Percentiles rank a stretch among this genome's conserved stretches.
These are phyloP conservation scores for Berkeleyomyces rouxiae DNA, from an alignment of 2,329 filamentous ascomycete species.

Conservation along the genomic window DNA sequence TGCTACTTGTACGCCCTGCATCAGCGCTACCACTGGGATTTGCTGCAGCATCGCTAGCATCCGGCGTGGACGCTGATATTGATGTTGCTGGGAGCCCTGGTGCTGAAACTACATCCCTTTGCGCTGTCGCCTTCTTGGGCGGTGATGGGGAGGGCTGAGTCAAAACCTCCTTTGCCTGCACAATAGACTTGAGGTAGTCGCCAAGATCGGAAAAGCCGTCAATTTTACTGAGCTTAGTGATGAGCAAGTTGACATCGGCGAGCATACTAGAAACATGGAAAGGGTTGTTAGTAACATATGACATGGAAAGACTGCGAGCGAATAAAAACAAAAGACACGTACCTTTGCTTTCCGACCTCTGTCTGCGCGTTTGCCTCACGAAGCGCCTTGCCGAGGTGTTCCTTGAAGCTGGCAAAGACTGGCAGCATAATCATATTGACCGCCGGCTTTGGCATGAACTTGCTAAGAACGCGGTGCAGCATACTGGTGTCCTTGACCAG, in stretches of 20 bases:
- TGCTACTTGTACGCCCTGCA: neutral
- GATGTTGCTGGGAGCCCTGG: neutral
- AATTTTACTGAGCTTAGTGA: constrained; percentile 54
- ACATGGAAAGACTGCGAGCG: neutral
- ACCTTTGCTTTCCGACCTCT: constrained; percentile 55
- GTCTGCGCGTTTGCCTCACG: constrained; percentile 47
- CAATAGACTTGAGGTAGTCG: constrained; percentile 47
- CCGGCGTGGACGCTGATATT: neutral
- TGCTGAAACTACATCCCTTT: neutral
- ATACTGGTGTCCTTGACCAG: constrained; percentile 73
- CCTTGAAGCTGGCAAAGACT: constrained; percentile 67
- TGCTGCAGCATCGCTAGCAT: neutral
- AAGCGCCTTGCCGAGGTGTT: constrained; percentile 60
- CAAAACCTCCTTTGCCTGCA: constrained; percentile 39
- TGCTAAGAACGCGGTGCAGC: constrained; percentile 66
- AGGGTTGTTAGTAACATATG: constrained; percentile 2
- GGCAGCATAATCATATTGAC: constrained; percentile 72
- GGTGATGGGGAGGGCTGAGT: constrained; percentile 15
- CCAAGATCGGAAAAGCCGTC: constrained; percentile 64
- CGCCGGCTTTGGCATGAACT: constrained; percentile 61
- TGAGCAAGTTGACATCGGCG: constrained; percentile 58
- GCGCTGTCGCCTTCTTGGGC: neutral
- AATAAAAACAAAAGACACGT: constrained; percentile 20
- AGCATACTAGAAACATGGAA: constrained; percentile 43
- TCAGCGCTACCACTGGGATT: neutral